Evolutionary conservation across 2,329 filamentous ascomycete genomes (phyloP).

Genomic region (Paecilomyces sp.): DNA sequence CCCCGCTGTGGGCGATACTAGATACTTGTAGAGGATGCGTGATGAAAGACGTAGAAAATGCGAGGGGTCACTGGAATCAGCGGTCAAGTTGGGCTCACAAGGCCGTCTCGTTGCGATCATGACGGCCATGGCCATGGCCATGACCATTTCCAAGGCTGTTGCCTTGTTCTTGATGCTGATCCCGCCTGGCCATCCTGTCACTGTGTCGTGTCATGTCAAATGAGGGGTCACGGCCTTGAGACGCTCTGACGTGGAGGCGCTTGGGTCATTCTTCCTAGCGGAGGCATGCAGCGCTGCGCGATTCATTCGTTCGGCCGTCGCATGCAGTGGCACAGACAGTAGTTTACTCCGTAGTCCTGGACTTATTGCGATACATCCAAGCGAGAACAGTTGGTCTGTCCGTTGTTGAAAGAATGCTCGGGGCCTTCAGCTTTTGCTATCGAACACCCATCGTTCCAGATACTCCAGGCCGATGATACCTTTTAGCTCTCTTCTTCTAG

Average conservation of each 20-base stretch:
- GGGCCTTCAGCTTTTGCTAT: too few relatives aligned
- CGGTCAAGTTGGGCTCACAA: background rate
- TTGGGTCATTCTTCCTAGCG: background rate
- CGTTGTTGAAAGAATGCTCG: background rate
- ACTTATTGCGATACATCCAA: too few relatives aligned
- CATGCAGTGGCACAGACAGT: background rate
- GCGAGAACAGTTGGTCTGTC: background rate
- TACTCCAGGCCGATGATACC: background rate
- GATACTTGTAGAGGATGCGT: background rate
- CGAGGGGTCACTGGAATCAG: background rate
- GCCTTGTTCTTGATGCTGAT: background rate
- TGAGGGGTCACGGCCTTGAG: background rate
- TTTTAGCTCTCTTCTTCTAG: background rate
- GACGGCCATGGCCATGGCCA: background rate
- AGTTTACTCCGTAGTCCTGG: background rate
- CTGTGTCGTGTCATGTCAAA: background rate
- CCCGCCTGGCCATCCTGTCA: background rate
- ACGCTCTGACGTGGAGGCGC: background rate
- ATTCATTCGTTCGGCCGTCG: background rate
- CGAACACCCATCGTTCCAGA: background rate
- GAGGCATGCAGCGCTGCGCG: background rate
- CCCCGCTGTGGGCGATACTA: background rate
- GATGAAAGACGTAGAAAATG: background rate
- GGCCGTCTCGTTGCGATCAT: background rate
- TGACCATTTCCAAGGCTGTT: background rate